These are phyloP conservation scores for Clarireedia hainanense DNA, from an alignment of 2,329 filamentous ascomycete genomes.

Conservation along the genomic window DNA sequence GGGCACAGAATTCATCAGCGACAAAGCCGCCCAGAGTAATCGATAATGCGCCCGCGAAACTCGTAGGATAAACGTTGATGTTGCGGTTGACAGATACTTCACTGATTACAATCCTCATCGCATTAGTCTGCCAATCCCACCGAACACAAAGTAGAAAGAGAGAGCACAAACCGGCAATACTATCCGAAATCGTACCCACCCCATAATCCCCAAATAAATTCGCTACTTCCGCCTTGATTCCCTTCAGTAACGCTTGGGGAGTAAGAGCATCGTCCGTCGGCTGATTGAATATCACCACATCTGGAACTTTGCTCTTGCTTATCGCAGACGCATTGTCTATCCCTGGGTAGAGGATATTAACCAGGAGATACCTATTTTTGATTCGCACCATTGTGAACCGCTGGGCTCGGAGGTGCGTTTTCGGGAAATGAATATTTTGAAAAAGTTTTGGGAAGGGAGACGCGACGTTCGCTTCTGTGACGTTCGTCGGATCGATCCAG, in stretches of 20 bases:
- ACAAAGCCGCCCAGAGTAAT: constrained; percentile 83
- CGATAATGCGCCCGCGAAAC: constrained; percentile 77
- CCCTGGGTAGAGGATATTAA: constrained; percentile 83
- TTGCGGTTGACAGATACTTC: constrained; percentile 88
- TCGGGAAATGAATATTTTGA: background rate
- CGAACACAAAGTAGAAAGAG: background rate
- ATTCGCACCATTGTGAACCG: constrained; percentile 71
- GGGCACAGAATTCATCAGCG: constrained; percentile 64
- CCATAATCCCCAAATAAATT: constrained; percentile 86
- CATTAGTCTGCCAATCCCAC: background rate
- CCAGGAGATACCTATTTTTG: constrained; percentile 92
- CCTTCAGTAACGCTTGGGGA: constrained; percentile 54
- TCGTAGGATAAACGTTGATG: constrained; percentile 85
- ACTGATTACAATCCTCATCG: constrained; percentile 42
- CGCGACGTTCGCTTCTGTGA: background rate
- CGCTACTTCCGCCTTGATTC: constrained; percentile 62
- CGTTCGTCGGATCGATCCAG: constrained; percentile 3
- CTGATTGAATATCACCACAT: constrained; percentile 65
- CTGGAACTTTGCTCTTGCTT: constrained; percentile 37
- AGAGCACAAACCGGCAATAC: constrained; percentile 52
- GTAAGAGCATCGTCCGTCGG: constrained; percentile 70
- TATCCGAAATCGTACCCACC: constrained; percentile 61
- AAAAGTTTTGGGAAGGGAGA: constrained; percentile 5
- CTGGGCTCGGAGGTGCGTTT: background rate
- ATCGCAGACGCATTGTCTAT: constrained; percentile 19